Percentiles rank a stretch among this genome's conserved stretches.
Conservation (phyloP, 1,284 basidiomycete genomes). For the Puccinia polysora region DNA sequence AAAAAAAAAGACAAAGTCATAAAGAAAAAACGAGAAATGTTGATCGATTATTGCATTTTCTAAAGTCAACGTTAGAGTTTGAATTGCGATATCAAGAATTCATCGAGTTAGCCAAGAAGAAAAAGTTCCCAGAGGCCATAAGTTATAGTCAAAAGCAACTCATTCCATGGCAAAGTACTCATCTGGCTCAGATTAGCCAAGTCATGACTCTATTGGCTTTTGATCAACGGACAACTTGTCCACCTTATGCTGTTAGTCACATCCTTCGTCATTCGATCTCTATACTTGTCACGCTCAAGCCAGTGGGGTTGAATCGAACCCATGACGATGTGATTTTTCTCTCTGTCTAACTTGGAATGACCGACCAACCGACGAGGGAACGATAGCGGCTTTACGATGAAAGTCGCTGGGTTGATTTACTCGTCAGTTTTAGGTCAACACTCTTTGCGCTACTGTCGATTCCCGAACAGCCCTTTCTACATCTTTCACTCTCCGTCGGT, state of each 20-base stretch:
- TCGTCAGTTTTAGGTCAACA: slow-evolving; percentile 71
- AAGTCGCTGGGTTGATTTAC: slow-evolving; percentile 68
- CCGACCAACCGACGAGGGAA: too few relatives aligned
- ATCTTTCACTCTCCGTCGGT: slow-evolving; percentile 80
- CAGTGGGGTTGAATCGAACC: too few relatives aligned
- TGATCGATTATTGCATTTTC: neutral
- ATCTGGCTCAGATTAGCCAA: slow-evolving; percentile 69
- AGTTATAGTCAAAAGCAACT: slow-evolving; percentile 78
- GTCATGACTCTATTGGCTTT: slow-evolving; percentile 73
- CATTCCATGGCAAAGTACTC: slow-evolving; percentile 68
- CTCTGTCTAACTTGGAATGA: neutral
- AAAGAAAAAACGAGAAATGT: too few relatives aligned
- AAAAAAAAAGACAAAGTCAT: too few relatives aligned
- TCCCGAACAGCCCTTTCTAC: slow-evolving; percentile 75
- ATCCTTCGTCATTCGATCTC: too few relatives aligned
- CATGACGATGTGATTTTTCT: too few relatives aligned
- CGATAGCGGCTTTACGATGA: slow-evolving; percentile 72
- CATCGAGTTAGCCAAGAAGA: slow-evolving; percentile 75
- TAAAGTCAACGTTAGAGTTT: slow-evolving; percentile 87
- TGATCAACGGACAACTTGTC: slow-evolving; percentile 62
- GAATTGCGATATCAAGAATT: slow-evolving; percentile 92
- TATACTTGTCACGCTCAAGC: too few relatives aligned
- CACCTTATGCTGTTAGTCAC: slow-evolving; percentile 56
- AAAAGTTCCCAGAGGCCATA: slow-evolving; percentile 72
- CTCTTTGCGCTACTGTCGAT: slow-evolving; percentile 79